Conservation (phyloP, 176 grass and related monocot species). For the Saccharum spontaneum region DNA sequence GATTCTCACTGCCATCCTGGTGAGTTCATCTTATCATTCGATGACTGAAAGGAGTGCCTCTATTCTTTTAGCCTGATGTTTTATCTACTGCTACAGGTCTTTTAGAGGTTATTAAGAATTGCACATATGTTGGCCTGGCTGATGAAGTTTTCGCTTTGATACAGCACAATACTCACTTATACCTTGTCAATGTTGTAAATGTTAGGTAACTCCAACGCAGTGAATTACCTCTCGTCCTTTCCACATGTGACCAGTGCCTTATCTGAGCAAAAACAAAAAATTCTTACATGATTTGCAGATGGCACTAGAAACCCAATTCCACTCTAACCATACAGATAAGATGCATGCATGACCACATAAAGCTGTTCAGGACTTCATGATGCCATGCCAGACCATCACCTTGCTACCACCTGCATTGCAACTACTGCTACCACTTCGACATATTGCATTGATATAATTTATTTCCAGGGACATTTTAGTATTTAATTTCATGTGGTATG, state of each 20-base stretch:
- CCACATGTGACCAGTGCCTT: not conserved
- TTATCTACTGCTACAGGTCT: slow-evolving; percentile 61
- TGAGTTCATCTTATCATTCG: slow-evolving; percentile 45
- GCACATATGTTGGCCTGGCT: slow-evolving; percentile 89
- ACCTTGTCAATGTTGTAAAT: slow-evolving; percentile 91
- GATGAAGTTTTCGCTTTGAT: slow-evolving; percentile 86
- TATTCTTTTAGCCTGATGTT: slow-evolving; percentile 29
- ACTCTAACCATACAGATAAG: not conserved
- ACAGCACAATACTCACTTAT: slow-evolving; percentile 76
- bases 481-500: slow-evolving; percentile 11
- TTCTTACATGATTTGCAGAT: not conserved
- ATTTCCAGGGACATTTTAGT: slow-evolving; percentile 6
- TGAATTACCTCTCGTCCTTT: not conserved
- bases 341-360: not conserved
- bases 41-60: slow-evolving; percentile 22
- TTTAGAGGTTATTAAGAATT: slow-evolving; percentile 84
- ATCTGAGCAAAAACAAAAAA: slow-evolving; percentile 6
- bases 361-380: not conserved
- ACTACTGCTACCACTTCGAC: slow-evolving; percentile 1
- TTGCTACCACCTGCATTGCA: slow-evolving; percentile 6
- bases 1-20: slow-evolving; percentile 70
- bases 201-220: slow-evolving; percentile 46
- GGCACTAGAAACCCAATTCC: not conserved
- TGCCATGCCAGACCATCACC: not conserved
- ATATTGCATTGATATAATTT: slow-evolving; percentile 18